Evolutionary conservation across 768 basidiomycete species (phyloP), one percentile per base, ranked within the genome.

Genomic region (Tricholoma saponaceum): DNA sequence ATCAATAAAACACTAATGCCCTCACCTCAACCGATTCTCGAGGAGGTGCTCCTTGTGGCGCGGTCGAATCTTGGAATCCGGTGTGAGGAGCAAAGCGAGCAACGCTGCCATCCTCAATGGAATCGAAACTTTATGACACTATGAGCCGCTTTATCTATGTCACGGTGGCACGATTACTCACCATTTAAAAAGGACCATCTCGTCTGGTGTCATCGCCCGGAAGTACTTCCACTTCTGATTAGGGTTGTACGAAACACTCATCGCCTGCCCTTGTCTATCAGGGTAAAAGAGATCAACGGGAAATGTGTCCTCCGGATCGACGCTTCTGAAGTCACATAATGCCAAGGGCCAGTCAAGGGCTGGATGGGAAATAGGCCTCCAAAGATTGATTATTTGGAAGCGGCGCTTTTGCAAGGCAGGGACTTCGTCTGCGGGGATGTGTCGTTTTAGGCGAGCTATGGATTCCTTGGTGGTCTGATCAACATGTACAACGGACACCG

Each of bases 381-480:
- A 84, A 30, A 84, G 70, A 60, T 83, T 84, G 54, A 84, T 76
- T 35, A 83, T 80, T 56, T 82, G 81, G 71, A 79, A 82, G 1
- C 81, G 75, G 18, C 74, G 69, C 59, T 74, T 69, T 18, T 81
- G 66, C 25, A 82, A 70, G 12, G 68, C 68, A 0, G 72, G 67
- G 0, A 65, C 82, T 6, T 83, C 81, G 1, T 65, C 65, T 0
- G 73, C 65, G 6, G 79, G 79, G 8, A n/a, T n/a, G n/a, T n/a
- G n/a, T n/a, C n/a, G n/a, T n/a, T n/a, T n/a, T n/a, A n/a, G n/a
- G n/a, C n/a, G n/a, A n/a, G n/a, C n/a, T n/a, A n/a, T n/a, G n/a
- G n/a, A n/a, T n/a, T n/a, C n/a, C n/a, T n/a, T n/a, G n/a, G n/a
- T n/a, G n/a, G n/a, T n/a, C n/a, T n/a, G n/a, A n/a, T n/a, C n/a